phyloP scores from a whole-genome alignment of 2,329 filamentous ascomycete genomes.

The Exophiala phaeomuriformis region DNA sequence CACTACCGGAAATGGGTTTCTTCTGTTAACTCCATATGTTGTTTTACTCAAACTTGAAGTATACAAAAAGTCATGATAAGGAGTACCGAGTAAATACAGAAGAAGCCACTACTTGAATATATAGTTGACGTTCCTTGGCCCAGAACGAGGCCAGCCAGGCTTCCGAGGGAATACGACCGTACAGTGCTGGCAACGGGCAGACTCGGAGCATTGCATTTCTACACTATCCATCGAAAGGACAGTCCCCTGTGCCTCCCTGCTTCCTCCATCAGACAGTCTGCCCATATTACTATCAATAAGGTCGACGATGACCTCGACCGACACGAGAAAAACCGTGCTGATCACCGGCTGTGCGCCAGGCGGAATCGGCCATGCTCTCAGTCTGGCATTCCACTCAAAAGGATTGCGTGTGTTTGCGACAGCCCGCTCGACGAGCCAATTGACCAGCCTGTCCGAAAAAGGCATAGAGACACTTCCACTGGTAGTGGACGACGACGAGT shows the following conservation, averaged over 20 bases:
- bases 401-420: conserved; percentile 38
- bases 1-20: too few relatives aligned
- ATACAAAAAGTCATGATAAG: too few relatives aligned
- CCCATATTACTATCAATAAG: background rate
- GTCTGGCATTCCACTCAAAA: conserved; percentile 31
- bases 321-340: conserved; percentile 19
- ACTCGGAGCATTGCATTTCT: too few relatives aligned
- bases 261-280: background rate
- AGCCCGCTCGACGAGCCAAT: conserved; percentile 27
- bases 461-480: conserved; percentile 27
- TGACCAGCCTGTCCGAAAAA: conserved; percentile 9
- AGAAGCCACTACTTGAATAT: too few relatives aligned
- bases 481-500: conserved; percentile 28
- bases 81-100: too few relatives aligned
- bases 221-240: too few relatives aligned
- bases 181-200: too few relatives aligned
- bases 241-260: background rate
- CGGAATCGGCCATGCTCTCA: conserved; percentile 37
- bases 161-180: too few relatives aligned
- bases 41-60: too few relatives aligned
- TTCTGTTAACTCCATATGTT: too few relatives aligned
- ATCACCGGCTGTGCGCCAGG: conserved; percentile 39
- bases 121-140: too few relatives aligned
- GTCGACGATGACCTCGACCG: conserved; percentile 8
- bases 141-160: too few relatives aligned